These are phyloP conservation scores for Hibiscus syriacus DNA, from an alignment of 345 rosid genomes.

Conservation along the genomic window DNA sequence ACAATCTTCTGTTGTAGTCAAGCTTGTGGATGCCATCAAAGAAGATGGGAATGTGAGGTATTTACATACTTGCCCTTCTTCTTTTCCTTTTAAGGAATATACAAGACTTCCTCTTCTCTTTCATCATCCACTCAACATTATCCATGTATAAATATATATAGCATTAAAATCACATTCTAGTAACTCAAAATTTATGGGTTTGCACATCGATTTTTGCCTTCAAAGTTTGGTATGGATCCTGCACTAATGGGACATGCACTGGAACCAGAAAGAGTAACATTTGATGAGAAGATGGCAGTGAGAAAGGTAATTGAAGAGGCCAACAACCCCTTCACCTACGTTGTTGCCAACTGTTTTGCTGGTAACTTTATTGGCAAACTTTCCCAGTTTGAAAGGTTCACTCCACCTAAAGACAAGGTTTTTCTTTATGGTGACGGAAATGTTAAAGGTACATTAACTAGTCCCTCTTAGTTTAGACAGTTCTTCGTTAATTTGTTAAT, in stretches of 20 bases:
- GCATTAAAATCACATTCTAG: too few relatives aligned
- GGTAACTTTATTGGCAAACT: conserved; percentile 72
- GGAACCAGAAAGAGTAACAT: conserved; percentile 69
- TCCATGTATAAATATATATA: too few relatives aligned
- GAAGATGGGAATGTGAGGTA: conserved; percentile 61
- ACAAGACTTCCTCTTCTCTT: too few relatives aligned
- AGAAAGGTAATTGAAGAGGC: conserved; percentile 70
- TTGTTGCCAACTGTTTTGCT: conserved; percentile 66
- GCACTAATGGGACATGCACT: conserved; percentile 62
- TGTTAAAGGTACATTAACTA: conserved; percentile 42
- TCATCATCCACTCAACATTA: neutral
- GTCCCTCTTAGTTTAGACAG: neutral
- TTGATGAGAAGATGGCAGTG: conserved; percentile 74
- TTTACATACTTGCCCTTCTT: too few relatives aligned
- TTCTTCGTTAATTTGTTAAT: neutral
- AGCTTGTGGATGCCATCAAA: conserved; percentile 57
- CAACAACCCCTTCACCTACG: conserved; percentile 67
- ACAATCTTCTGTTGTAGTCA: conserved; percentile 46
- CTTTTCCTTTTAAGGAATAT: conserved; percentile 49
- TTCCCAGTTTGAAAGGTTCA: conserved; percentile 47
- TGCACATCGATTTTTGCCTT: conserved; percentile 57
- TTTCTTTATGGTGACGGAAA: conserved; percentile 66
- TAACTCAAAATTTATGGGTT: too few relatives aligned
- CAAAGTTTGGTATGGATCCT: conserved; percentile 90
- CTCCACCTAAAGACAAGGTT: conserved; percentile 54